Evolutionary conservation across 2,329 filamentous ascomycete species (phyloP).

Genomic region (Chaetothyriales sp.): DNA sequence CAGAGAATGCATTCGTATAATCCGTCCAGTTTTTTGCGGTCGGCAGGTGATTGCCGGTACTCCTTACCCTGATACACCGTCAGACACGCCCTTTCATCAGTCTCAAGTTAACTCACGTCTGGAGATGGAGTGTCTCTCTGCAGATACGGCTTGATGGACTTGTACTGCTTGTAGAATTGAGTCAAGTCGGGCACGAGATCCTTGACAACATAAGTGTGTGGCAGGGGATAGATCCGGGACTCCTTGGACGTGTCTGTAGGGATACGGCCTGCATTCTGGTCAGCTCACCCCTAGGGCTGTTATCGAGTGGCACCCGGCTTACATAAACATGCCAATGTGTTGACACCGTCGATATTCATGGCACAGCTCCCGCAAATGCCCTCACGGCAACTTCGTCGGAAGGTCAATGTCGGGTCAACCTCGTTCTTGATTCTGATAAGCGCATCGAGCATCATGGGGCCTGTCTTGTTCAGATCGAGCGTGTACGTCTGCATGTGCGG

Average conservation of each 20-base stretch:
- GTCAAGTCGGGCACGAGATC: constrained; percentile 96
- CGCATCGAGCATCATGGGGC: constrained; percentile 95
- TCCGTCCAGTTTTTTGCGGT: constrained; percentile 92
- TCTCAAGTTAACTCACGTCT: constrained; percentile 52
- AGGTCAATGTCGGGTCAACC: constrained; percentile 88
- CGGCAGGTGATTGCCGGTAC: constrained; percentile 76
- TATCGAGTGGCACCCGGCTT: constrained; percentile 31
- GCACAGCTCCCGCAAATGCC: constrained; percentile 97
- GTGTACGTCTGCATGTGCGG: constrained; percentile 91
- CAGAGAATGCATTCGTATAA: constrained; percentile 99
- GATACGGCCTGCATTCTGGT: constrained; percentile 59
- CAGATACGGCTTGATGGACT: constrained; percentile 97
- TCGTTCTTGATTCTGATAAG: constrained; percentile 99
- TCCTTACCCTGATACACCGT: constrained; percentile 59
- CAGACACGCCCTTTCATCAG: neutral
- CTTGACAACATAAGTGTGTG: constrained; percentile 98
- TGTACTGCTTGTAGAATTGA: constrained; percentile 99
- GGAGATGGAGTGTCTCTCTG: constrained; percentile 74
- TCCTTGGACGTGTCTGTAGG: constrained; percentile 68
- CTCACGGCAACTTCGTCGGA: constrained; percentile 90
- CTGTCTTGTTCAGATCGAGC: constrained; percentile 95
- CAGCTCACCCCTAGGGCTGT: constrained; percentile 4
- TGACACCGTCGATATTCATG: constrained; percentile 99
- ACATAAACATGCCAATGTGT: constrained; percentile 96
- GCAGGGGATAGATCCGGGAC: constrained; percentile 90